phyloP scores from a whole-genome alignment of 2,329 filamentous ascomycete genomes.

The Graphilbum ipis-grandicollis region DNA sequence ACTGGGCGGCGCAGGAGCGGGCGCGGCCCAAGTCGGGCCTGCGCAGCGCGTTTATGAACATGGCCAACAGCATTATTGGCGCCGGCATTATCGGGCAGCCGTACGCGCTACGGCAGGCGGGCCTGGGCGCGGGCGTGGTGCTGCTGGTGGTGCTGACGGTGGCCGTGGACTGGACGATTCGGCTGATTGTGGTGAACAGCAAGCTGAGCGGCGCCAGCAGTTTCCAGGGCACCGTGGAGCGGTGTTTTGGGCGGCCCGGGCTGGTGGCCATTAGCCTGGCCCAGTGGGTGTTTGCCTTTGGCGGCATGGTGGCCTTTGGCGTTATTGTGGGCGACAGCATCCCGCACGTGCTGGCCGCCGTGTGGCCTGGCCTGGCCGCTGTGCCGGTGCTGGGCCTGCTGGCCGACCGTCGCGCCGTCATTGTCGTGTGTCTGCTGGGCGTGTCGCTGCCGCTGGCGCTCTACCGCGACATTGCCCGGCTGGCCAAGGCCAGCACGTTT shows the following conservation, averaged over 20 bases:
- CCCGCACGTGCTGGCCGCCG: constrained; percentile 66
- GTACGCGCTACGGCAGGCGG: constrained; percentile 89
- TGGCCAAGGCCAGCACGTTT: constrained; percentile 89
- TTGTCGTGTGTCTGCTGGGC: constrained; percentile 71
- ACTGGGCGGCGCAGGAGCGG: constrained; percentile 35
- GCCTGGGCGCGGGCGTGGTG: constrained; percentile 61
- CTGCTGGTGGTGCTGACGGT: constrained; percentile 67
- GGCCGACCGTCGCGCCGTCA: constrained; percentile 65
- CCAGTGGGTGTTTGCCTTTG: constrained; percentile 97
- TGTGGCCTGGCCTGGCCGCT: constrained; percentile 59
- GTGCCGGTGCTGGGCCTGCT: constrained; percentile 69
- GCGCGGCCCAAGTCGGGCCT: constrained; percentile 67
- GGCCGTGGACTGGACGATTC: constrained; percentile 92
- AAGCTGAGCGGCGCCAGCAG: constrained; percentile 88
- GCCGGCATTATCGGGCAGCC: constrained; percentile 69
- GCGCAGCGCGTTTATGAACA: constrained; percentile 92
- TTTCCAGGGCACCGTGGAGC: constrained; percentile 89
- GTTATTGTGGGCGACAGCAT: constrained; percentile 96
- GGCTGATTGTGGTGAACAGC: constrained; percentile 91
- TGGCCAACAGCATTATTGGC: constrained; percentile 96
- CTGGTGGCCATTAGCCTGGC: constrained; percentile 77
- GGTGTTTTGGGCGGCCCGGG: constrained; percentile 80
- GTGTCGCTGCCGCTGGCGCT: constrained; percentile 83
- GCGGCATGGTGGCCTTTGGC: constrained; percentile 95
- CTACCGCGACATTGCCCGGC: constrained; percentile 93